Evolutionary conservation across 1,284 basidiomycete genomes (phyloP), one percentile per base, ranked within the genome.

Genomic region (Sporisorium reilianum): DNA sequence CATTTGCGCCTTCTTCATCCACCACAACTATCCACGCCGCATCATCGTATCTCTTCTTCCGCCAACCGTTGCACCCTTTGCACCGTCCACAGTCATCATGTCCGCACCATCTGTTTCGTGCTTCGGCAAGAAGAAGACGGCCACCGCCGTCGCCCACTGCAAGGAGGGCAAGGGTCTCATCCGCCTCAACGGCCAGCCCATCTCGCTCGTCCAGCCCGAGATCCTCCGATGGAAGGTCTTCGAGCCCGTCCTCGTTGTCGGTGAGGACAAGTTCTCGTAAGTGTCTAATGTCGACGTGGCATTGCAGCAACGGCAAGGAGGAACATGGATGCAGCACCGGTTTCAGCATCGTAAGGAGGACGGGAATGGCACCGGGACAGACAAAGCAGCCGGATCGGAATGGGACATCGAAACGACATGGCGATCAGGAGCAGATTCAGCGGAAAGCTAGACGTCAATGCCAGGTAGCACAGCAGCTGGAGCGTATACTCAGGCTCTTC

Each of bases 201-300:
- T 99, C 88, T 90, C 91, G 86, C 93, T 99, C 85, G 90, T 96
- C 82, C 91, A 93, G 87, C 84, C 86, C 65, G 93, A 96, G 86
- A 92, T 95, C 86, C 90, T 99, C 81, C 94, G 96, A 83, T 91
- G 95, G 89, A 99, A 99, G 90, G 91, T 98, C 82, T 99, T 98
- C 88, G 96, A 99, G 88, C 85, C 85, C 45, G 71, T 86, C 48
- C 79, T 86, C 55, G 80, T 85, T 55, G 82, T 83, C 48, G 81
- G 79, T 62, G 75, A 78, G 70, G 82, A 82, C 82, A 84, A 84
- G 78, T 84, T 84, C 72, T 74, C 80, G 82, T 83, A 80, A 75
- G 82, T 82, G 56, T 70, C 28, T n/a, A n/a, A n/a, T n/a, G n/a
- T n/a, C n/a, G n/a, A n/a, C n/a, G n/a, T 23, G 8, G n/a, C 28